Base-by-base conservation (phyloP, 1,284 basidiomycete species). In the Taiwanofungus camphoratus region DNA sequence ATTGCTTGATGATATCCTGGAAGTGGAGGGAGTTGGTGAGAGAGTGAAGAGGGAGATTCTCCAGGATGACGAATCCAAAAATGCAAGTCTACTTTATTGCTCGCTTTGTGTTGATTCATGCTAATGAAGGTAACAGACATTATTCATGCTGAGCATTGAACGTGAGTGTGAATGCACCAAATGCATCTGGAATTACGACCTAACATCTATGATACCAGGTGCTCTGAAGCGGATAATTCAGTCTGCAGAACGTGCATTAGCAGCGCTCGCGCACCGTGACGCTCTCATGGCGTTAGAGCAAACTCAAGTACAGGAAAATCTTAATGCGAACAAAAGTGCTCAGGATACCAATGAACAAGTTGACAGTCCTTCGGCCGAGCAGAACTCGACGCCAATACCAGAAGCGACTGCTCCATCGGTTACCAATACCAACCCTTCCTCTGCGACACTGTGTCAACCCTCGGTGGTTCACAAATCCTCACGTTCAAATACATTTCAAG, bases 111-210 rank as follows among this genome's bases (percentile, higher is more conserved):
- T 18, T 13, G 19, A n/a, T 42, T 40, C 15, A 36, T 24, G 22
- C 1, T 27, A 4, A n/a, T 29, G 34, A 13, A 35, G 33, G 9
- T n/a, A n/a, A n/a, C 42, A 78, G 76, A 69, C 69, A 0, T 46
- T 80, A 29, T 69, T 77, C 53, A 63, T 72, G 49, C 59, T 80
- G 26, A 73, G 70, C 36, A 66, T 80, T 18, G 77, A 79, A 57
- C 68, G 77, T 77, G 44, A 59, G 72, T 62, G n/a, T 20, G 9
- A 16, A 13, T 29, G n/a, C n/a, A 8, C n/a, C 9, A 29, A n/a
- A 29, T 29, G 9, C 9, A 8, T 29, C 9, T 29, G 8, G 26
- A 29, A n/a, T n/a, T 8, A 29, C 26, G 26, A 9, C 26, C n/a
- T n/a, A 29, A 8, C 26, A 9, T 29, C 9, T 9, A 8, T 29